Evolutionary conservation across 495 filamentous ascomycete genomes (phyloP).

Genomic region (Xylaria flabelliformis): DNA sequence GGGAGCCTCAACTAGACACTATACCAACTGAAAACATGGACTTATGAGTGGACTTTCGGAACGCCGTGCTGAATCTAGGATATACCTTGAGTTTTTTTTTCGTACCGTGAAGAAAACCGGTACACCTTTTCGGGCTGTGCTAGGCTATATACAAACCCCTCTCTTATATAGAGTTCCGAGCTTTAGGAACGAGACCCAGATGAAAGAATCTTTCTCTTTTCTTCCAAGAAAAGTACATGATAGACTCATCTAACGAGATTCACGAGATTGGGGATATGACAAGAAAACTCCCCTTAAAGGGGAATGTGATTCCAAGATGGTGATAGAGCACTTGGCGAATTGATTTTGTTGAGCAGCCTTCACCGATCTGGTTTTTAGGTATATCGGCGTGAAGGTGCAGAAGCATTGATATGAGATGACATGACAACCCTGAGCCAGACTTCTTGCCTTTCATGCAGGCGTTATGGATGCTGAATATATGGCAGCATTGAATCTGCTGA

Average conservation of each 20-base stretch:
- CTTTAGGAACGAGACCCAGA: neutral
- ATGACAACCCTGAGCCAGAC: neutral
- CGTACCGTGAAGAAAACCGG: neutral
- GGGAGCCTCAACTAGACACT: neutral
- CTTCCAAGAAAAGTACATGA: neutral
- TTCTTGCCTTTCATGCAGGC: neutral
- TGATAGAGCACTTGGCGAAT: neutral
- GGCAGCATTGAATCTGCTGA: neutral
- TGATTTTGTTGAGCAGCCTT: neutral
- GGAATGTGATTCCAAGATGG: neutral
- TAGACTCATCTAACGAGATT: neutral
- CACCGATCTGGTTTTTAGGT: neutral
- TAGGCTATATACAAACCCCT: neutral
- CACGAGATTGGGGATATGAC: neutral
- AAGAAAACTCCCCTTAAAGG: neutral
- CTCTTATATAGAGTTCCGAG: neutral
- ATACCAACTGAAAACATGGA: neutral
- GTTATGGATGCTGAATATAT: neutral
- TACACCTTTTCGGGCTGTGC: neutral
- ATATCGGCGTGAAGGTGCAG: neutral
- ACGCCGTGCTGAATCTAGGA: neutral
- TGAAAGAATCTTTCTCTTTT: neutral
- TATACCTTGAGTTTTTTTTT: neutral
- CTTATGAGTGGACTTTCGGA: neutral
- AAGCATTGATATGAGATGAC: neutral